A percentile compares a stretch with the other conserved stretches of the same genome.
Conservation (phyloP, 2,329 filamentous ascomycete species). For the Cylindrodendrum hubeiense region DNA sequence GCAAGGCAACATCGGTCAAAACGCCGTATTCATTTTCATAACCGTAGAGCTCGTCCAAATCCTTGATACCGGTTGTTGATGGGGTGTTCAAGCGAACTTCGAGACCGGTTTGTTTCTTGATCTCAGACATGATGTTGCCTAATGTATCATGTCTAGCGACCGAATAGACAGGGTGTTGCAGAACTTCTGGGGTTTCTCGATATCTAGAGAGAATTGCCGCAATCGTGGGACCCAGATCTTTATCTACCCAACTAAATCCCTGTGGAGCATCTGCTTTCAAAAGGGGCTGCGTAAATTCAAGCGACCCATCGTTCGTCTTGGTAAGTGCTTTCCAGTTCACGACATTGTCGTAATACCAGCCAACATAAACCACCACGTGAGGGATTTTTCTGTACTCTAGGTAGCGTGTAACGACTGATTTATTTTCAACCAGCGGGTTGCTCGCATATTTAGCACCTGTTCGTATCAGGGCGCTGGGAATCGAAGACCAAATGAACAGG, state of each 20-base stretch:
- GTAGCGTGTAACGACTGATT: background rate
- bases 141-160: background rate
- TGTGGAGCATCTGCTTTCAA: background rate
- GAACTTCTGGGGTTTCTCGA: background rate
- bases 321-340: background rate
- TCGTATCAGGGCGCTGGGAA: background rate
- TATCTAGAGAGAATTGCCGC: background rate
- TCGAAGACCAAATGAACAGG: background rate
- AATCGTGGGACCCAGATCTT: background rate
- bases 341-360: constrained; percentile 2
- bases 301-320: background rate
- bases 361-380: background rate
- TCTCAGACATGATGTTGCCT: background rate
- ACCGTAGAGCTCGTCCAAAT: constrained; percentile 7
- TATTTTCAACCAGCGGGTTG: background rate
- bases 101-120: background rate
- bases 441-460: background rate
- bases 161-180: background rate
- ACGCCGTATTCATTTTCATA: constrained; percentile 10
- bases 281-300: constrained; percentile 4
- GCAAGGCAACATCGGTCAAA: background rate
- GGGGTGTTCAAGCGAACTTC: background rate
- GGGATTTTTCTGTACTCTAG: background rate
- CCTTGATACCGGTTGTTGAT: background rate
- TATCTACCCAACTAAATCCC: constrained; percentile 3